Evolutionary conservation across 2,329 filamentous ascomycete species (phyloP), one percentile per base, ranked within the genome.

Genomic region (Botryotinia narcissicola): DNA sequence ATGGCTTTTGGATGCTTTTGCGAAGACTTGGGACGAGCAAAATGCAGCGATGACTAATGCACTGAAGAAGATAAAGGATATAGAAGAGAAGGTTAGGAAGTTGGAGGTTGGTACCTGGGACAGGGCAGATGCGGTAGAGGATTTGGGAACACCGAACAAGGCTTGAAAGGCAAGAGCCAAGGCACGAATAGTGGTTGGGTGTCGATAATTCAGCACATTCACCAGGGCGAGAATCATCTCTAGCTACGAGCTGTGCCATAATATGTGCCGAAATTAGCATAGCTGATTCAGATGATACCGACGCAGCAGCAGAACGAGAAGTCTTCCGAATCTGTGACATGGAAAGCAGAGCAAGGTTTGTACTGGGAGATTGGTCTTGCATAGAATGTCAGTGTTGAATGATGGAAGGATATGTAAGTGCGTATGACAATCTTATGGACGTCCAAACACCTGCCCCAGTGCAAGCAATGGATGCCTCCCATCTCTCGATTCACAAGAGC

Each of bases 31-130:
- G 84, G 81, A 84, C 61, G 80, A 88, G 76, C 92, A 95, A 80
- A 87, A 92, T 80, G 83, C 86, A 69, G 87, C 88, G 37, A 88
- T 86, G 80, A 77, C 77, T 67, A 82, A 82, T 74, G 89, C 89
- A 75, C 84, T 86, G 57, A 80, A 80, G 61, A 85, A 85, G 74
- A 82, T 97, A 61, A 93, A 97, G 83, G 85, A 85, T 78, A 83
- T 96, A 71, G 84, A 91, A 64, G 80, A 82, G n/a, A 82, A 83
- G 59, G 87, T 95, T 3, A 85, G 87, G 78, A 77, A 77, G 54
- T 82, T 97, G 63, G 95, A 97, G 84, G 85, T 85, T 78, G 85
- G 86, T 73, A 94, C 91, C 46, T 97, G 94, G 93, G 87, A 95
- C 82, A 84, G 89, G 73, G 82, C 84, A 51, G 91, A 88, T 80